A percentile compares a stretch with the other conserved stretches of the same genome.
phyloP scores from a whole-genome alignment of 2,329 filamentous ascomycete species.

The Ophidiomyces ophidiicola region DNA sequence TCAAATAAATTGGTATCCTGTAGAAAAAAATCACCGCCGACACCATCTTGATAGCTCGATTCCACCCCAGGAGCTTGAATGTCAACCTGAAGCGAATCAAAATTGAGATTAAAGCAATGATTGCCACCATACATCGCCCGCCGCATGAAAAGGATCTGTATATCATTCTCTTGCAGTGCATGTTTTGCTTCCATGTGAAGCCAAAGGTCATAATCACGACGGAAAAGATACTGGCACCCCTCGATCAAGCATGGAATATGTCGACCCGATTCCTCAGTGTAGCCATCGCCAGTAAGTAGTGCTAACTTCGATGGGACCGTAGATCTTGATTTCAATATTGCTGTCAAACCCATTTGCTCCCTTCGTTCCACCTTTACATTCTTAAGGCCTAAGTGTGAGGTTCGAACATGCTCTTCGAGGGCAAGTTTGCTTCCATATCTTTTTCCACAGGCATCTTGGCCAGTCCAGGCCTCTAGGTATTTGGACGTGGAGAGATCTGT shows the following conservation, averaged over 20 bases:
- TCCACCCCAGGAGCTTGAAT: not conserved
- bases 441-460: constrained; percentile 57
- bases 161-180: constrained; percentile 27
- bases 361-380: constrained; percentile 32
- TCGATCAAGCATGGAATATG: constrained; percentile 42
- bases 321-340: constrained; percentile 3
- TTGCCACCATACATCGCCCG: constrained; percentile 27
- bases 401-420: constrained; percentile 73
- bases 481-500: constrained; percentile 47
- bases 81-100: constrained; percentile 5
- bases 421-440: constrained; percentile 64
- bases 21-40: constrained; percentile 2
- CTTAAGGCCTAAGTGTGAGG: constrained; percentile 58
- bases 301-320: constrained; percentile 29
- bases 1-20: constrained; percentile 1
- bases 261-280: constrained; percentile 38
- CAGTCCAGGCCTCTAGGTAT: constrained; percentile 53
- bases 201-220: constrained; percentile 46
- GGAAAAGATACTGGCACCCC: constrained; percentile 44
- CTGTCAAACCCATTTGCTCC: constrained; percentile 22
- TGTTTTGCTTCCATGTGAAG: constrained; percentile 43
- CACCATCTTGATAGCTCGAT: not conserved
- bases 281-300: constrained; percentile 45
- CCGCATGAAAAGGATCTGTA: constrained; percentile 31
- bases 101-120: constrained; percentile 13